phyloP scores from a whole-genome alignment of 2,329 filamentous ascomycete species.

The Cordyceps cicadae region DNA sequence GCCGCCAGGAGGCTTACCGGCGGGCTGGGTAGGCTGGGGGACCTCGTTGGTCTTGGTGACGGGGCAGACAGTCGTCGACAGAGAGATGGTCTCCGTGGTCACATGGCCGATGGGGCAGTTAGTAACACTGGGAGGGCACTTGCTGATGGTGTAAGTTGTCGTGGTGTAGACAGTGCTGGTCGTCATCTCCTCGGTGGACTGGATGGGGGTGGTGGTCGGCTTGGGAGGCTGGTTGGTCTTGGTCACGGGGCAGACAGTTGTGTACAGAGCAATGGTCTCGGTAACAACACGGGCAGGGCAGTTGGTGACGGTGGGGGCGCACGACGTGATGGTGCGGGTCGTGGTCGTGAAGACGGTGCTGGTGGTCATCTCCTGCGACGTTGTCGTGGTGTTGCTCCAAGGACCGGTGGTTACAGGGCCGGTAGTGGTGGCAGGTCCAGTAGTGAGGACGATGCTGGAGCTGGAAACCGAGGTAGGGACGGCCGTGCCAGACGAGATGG shows the following conservation, averaged over 20 bases:
- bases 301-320: constrained; percentile 13
- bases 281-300: constrained; percentile 15
- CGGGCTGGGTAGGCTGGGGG: constrained; percentile 1
- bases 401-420: neutral
- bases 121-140: constrained; percentile 13
- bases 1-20: neutral
- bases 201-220: neutral
- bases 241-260: constrained; percentile 10
- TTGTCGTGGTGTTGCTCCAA: constrained; percentile 7
- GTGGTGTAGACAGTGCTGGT: constrained; percentile 15
- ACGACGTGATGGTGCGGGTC: constrained; percentile 15
- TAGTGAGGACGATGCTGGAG: neutral
- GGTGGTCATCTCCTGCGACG: constrained; percentile 12
- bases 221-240: constrained; percentile 5
- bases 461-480: neutral
- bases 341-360: constrained; percentile 14
- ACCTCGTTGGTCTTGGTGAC: constrained; percentile 2
- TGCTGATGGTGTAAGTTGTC: constrained; percentile 14
- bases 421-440: neutral
- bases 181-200: constrained; percentile 6
- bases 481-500: neutral
- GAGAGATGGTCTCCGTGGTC: constrained; percentile 9
- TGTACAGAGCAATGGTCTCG: constrained; percentile 7
- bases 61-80: constrained; percentile 8
- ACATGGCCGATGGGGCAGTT: constrained; percentile 15